Percentiles rank a stretch among this genome's conserved stretches.
phyloP scores from a whole-genome alignment of 2,329 filamentous ascomycete genomes.

The Colletotrichum ledebouriae region DNA sequence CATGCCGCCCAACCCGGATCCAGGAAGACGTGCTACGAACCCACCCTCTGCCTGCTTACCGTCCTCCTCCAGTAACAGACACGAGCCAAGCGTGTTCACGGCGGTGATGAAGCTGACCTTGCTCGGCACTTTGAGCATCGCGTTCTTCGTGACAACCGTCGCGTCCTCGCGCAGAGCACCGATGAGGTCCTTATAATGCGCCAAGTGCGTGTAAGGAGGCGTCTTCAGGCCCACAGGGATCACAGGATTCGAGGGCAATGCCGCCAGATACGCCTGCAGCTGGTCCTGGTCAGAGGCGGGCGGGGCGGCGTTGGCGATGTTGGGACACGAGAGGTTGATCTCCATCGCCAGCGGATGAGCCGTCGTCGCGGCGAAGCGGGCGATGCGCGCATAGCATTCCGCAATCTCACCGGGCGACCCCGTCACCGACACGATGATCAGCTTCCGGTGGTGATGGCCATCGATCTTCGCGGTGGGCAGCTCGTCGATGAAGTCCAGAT shows the following conservation, averaged over 20 bases:
- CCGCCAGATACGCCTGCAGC: slow-evolving; percentile 67
- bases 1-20: slow-evolving; percentile 75
- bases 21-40: slow-evolving; percentile 58
- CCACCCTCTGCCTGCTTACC: slow-evolving; percentile 32
- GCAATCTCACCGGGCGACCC: slow-evolving; percentile 71
- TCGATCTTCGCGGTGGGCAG: slow-evolving; percentile 52
- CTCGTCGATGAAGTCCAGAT: slow-evolving; percentile 68
- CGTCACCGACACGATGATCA: slow-evolving; percentile 79
- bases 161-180: slow-evolving; percentile 57
- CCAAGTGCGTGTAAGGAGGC: slow-evolving; percentile 80
- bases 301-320: slow-evolving; percentile 76
- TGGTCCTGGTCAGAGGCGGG: slow-evolving; percentile 73
- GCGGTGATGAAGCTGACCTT: slow-evolving; percentile 77
- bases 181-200: slow-evolving; percentile 72
- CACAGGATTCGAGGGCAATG: slow-evolving; percentile 55
- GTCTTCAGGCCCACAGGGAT: slow-evolving; percentile 75
- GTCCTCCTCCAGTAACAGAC: slow-evolving; percentile 65
- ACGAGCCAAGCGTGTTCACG: slow-evolving; percentile 79
- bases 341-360: slow-evolving; percentile 74
- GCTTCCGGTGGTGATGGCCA: slow-evolving; percentile 58
- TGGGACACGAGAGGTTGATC: slow-evolving; percentile 84
- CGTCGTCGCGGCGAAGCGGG: slow-evolving; percentile 52
- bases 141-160: slow-evolving; percentile 29
- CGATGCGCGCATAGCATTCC: slow-evolving; percentile 67
- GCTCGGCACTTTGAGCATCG: slow-evolving; percentile 39